phyloP scores from a whole-genome alignment of 345 rosid species.

The Pseudoturritis turrita region DNA sequence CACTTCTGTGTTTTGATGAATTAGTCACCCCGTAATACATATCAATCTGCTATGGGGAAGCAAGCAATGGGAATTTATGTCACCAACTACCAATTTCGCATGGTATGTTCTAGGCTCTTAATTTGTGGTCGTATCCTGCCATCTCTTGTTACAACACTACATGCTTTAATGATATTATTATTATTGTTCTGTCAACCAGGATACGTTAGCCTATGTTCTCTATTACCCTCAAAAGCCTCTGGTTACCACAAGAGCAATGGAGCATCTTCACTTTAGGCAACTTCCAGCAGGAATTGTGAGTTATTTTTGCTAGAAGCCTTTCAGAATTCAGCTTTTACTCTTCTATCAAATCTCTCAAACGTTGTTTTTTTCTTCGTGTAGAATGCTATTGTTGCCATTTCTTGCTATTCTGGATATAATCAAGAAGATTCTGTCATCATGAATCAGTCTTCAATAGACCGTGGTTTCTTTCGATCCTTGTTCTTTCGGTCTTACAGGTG shows the following conservation, averaged over 20 bases:
- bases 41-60: conserved; percentile 99
- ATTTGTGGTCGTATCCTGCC: neutral
- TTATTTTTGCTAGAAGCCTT: conserved; percentile 2
- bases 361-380: conserved; percentile 18
- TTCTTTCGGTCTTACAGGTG: conserved; percentile 94
- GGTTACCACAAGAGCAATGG: conserved; percentile 99
- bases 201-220: conserved; percentile 93
- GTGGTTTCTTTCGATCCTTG: conserved; percentile 93
- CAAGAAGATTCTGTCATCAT: conserved; percentile 99
- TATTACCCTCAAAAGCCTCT: conserved; percentile 98
- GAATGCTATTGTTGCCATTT: conserved; percentile 97
- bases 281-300: conserved; percentile 99
- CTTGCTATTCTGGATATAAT: conserved; percentile 98
- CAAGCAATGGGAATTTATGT: conserved; percentile 99
- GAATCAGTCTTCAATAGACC: conserved; percentile 96
- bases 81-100: conserved; percentile 94
- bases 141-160: neutral
- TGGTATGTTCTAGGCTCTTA: conserved; percentile 46
- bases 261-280: conserved; percentile 98
- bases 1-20: conserved; percentile 5
- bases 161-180: neutral
- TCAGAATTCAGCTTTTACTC: neutral
- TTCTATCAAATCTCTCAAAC: neutral
- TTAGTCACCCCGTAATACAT: conserved; percentile 98
- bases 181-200: conserved; percentile 40